Base-by-base conservation (phyloP, 495 filamentous ascomycete species). In the Neurospora hispaniola region DNA sequence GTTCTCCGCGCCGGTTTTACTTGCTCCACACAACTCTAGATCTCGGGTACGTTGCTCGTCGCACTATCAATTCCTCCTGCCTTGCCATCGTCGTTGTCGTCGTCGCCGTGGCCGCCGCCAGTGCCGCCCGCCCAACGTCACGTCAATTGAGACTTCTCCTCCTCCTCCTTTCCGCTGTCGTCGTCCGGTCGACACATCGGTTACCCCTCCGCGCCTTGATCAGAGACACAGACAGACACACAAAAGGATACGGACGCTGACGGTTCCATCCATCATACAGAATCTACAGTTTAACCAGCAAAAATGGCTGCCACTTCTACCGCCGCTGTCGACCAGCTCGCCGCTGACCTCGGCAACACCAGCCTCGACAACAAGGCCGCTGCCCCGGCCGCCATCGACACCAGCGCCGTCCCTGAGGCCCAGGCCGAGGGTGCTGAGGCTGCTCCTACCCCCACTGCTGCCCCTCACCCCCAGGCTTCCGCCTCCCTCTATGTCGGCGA, bases 401-500 rank as follows among this genome's bases (percentile, higher is more conserved):
- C 91, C 80, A 88, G 87, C 77, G 86, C 92, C 73, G 76, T 72
- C 72, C 74, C 84, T 76, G 84, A 88, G 75, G 80, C 80, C 73
- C 82, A 83, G 70, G 81, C 80, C 72, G 84, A 87, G 54, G 89
- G 89, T 74, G 79, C 82, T 73, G 87, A 87, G 80, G 86, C 89
- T 78, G 85, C 86, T 68, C 86, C 89, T 69, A 92, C 92, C 74
- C 90, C 92, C 74, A 89, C 89, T 82, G 89, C 89, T 74, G 85
- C 89, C 71, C 90, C 90, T 70, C 87, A 89, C 78, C 88, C 89
- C 59, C 93, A 96, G 84, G 92, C 93, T 72, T 98, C 96, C 48
- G 96, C 96, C 72, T 99, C 96, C 43, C 93, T 99, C 78, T 99
- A 99, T 81, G 96, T 99, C 76, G 96, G 96, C 82, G 96, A 99